Percentiles rank a stretch among this genome's conserved stretches.
Evolutionary conservation across 306 rosid species (phyloP).

Genomic region (Trifolium fragiferum): DNA sequence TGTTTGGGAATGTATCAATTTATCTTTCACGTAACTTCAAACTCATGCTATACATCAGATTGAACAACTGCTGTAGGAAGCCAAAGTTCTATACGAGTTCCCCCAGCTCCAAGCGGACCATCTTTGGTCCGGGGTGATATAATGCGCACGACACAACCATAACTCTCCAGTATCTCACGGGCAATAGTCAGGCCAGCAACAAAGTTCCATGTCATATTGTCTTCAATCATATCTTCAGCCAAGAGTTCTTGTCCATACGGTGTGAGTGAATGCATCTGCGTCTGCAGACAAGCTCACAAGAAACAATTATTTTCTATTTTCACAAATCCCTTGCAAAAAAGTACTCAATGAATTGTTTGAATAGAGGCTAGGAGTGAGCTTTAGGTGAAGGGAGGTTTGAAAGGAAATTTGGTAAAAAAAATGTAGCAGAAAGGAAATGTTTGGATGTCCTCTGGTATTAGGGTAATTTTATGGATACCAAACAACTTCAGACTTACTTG

Average conservation of each 20-base stretch:
- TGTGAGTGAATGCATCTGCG: conserved; percentile 85
- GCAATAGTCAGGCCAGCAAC: conserved; percentile 93
- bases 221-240: conserved; percentile 76
- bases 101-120: conserved; percentile 92
- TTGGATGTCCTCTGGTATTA: neutral
- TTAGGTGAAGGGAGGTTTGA: conserved; percentile 10
- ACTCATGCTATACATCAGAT: conserved; percentile 52
- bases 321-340: conserved; percentile 27
- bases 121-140: conserved; percentile 77
- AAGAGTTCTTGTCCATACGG: conserved; percentile 82
- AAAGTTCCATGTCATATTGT: conserved; percentile 97
- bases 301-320: conserved; percentile 39
- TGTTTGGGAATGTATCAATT: conserved; percentile 27
- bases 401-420: conserved; percentile 6
- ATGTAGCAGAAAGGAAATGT: conserved; percentile 13
- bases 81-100: conserved; percentile 95
- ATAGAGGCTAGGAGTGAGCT: conserved; percentile 22
- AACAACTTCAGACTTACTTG: neutral
- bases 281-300: conserved; percentile 63
- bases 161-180: conserved; percentile 90
- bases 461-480: conserved; percentile 14
- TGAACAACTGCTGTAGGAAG: conserved; percentile 62
- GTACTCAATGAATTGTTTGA: conserved; percentile 3
- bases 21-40: conserved; percentile 32
- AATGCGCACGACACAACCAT: conserved; percentile 89